A percentile compares a stretch with the other conserved stretches of the same genome.
These are phyloP conservation scores for Psidium guajava DNA, from an alignment of 345 rosid genomes.

Conservation along the genomic window DNA sequence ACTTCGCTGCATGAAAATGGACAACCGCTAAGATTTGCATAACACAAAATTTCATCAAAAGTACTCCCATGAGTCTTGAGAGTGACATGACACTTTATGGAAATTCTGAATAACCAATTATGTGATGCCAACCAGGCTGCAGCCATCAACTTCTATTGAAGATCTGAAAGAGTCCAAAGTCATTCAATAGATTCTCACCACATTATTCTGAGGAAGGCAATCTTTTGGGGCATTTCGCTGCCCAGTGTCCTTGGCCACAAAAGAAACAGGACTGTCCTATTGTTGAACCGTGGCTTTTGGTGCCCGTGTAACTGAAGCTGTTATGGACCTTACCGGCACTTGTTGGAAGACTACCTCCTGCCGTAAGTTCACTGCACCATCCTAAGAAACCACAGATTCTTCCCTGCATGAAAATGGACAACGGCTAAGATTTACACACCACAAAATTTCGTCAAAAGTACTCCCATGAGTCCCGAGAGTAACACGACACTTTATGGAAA, in stretches of 20 bases:
- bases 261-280: conserved; percentile 26
- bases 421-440: background rate
- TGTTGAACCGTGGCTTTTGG: conserved; percentile 9
- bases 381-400: conserved; percentile 48
- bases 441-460: background rate
- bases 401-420: conserved; percentile 4
- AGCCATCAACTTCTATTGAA: too few relatives aligned
- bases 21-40: too few relatives aligned
- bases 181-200: too few relatives aligned
- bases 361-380: conserved; percentile 38
- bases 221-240: background rate
- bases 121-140: too few relatives aligned
- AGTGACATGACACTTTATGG: too few relatives aligned
- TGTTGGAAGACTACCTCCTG: conserved; percentile 4
- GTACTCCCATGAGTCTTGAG: too few relatives aligned
- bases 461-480: background rate
- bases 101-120: too few relatives aligned
- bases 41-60: too few relatives aligned
- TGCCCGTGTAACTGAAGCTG: background rate
- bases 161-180: too few relatives aligned
- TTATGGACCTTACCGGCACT: conserved; percentile 2
- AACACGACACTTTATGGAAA: background rate
- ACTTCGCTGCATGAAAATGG: too few relatives aligned
- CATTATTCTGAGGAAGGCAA: too few relatives aligned
- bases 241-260: conserved; percentile 45